These are phyloP conservation scores for Candida boleticola DNA, from an alignment of 805 yeast genomes.

Conservation along the genomic window DNA sequence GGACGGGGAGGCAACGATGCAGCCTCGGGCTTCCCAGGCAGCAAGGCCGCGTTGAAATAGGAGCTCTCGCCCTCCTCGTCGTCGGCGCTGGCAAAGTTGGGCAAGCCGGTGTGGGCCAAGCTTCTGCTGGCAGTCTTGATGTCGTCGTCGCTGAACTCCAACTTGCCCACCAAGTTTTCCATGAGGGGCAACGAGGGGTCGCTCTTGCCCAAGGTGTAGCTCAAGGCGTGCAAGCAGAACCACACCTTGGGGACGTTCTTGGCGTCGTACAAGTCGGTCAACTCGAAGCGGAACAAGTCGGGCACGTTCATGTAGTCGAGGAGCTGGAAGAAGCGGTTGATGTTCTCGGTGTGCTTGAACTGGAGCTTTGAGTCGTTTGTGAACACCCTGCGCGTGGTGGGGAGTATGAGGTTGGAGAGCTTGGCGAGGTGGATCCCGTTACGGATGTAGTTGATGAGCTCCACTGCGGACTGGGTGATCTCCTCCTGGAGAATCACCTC, in stretches of 20 bases:
- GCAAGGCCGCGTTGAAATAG: constrained; percentile 16
- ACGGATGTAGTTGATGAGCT: constrained; percentile 63
- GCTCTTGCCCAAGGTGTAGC: constrained; percentile 64
- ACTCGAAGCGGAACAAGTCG: constrained; percentile 82
- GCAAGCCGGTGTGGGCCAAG: constrained; percentile 63
- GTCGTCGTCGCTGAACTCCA: constrained; percentile 67
- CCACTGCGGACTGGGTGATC: constrained; percentile 53
- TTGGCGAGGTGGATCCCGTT: constrained; percentile 87
- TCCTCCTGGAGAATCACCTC: constrained; percentile 58
- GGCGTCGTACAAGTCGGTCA: constrained; percentile 89
- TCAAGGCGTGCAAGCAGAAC: constrained; percentile 86
- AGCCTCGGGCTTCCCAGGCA: neutral
- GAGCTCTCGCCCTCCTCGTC: constrained; percentile 20
- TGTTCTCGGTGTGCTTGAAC: constrained; percentile 90
- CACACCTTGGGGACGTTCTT: constrained; percentile 92
- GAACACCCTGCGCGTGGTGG: constrained; percentile 56
- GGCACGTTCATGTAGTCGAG: constrained; percentile 74
- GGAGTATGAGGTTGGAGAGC: constrained; percentile 68
- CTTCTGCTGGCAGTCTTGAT: constrained; percentile 68
- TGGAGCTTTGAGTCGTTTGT: constrained; percentile 59
- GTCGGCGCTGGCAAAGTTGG: constrained; percentile 61
- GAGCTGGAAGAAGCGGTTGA: constrained; percentile 74
- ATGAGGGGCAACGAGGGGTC: constrained; percentile 56
- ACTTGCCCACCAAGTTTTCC: constrained; percentile 57
- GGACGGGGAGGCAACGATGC: neutral